Percentiles rank a stretch among this genome's conserved stretches.
phyloP scores from a whole-genome alignment of 1,284 basidiomycete genomes.

The Ustilago loliicola region DNA sequence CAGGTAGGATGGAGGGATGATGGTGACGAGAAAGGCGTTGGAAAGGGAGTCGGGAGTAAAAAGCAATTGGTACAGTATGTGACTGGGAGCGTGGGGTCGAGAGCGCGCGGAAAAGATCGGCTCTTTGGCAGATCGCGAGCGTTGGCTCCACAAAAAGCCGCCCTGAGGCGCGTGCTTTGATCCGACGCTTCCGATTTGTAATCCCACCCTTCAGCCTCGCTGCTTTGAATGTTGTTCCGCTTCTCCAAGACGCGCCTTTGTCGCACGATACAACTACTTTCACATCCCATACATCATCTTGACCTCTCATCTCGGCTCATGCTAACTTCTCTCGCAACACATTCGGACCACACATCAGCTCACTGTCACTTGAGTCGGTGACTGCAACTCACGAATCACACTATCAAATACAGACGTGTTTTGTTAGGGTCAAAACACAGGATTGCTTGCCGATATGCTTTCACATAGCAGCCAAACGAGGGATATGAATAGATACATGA shows the following conservation, averaged over 20 bases:
- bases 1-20: not conserved
- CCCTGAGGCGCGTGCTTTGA: not conserved
- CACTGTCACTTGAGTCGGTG: too few relatives aligned
- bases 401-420: not conserved
- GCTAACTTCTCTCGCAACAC: not conserved
- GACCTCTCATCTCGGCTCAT: not conserved
- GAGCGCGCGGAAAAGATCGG: slow-evolving; percentile 40
- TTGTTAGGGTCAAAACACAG: not conserved
- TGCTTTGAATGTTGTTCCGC: slow-evolving; percentile 5
- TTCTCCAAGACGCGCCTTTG: not conserved
- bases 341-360: too few relatives aligned
- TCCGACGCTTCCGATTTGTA: slow-evolving; percentile 39
- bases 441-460: not conserved
- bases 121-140: slow-evolving; percentile 3
- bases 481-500: not conserved
- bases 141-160: not conserved
- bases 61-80: not conserved
- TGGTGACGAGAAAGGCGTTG: slow-evolving; percentile 4
- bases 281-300: not conserved
- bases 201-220: slow-evolving; percentile 10
- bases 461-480: not conserved
- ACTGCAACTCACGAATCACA: too few relatives aligned
- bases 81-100: slow-evolving; percentile 15
- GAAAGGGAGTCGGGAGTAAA: not conserved
- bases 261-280: slow-evolving; percentile 37